Conservation (phyloP, 257 asterid species). For the Henckelia pumila region DNA sequence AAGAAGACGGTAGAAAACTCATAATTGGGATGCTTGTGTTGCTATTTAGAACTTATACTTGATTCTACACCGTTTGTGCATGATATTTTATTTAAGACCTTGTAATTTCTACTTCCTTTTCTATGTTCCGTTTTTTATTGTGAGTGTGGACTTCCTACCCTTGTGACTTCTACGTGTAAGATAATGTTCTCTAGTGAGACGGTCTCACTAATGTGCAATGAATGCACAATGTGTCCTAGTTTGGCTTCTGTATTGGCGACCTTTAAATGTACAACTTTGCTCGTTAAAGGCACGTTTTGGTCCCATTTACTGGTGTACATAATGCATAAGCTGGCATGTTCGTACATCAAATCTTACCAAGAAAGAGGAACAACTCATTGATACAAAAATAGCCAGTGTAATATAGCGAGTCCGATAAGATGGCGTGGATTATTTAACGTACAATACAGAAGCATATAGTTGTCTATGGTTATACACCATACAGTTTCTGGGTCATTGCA, state of each 20-base stretch:
- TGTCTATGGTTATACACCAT: background rate
- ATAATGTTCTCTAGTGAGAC: too few species aligned
- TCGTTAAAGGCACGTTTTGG: background rate
- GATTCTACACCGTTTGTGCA: background rate
- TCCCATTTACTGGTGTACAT: background rate
- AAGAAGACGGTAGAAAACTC: slow-evolving; percentile 21
- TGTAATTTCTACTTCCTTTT: background rate
- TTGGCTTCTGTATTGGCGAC: too few species aligned
- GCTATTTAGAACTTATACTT: too few species aligned
- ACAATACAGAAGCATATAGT: background rate
- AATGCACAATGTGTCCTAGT: too few species aligned
- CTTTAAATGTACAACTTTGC: background rate
- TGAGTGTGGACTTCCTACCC: too few species aligned
- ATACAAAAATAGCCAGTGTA: slow-evolving; percentile 1
- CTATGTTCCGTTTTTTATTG: too few species aligned
- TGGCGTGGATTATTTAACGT: background rate
- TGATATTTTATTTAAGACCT: background rate
- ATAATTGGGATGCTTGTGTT: too few species aligned
- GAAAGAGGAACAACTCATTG: background rate
- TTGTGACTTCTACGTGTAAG: too few species aligned
- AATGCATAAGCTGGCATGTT: background rate
- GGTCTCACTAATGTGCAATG: too few species aligned
- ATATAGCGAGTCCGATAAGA: background rate
- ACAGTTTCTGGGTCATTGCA: background rate
- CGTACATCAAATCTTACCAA: too few species aligned